phyloP scores from a whole-genome alignment of 805 yeast genomes.

The Kregervanrija delftensis region DNA sequence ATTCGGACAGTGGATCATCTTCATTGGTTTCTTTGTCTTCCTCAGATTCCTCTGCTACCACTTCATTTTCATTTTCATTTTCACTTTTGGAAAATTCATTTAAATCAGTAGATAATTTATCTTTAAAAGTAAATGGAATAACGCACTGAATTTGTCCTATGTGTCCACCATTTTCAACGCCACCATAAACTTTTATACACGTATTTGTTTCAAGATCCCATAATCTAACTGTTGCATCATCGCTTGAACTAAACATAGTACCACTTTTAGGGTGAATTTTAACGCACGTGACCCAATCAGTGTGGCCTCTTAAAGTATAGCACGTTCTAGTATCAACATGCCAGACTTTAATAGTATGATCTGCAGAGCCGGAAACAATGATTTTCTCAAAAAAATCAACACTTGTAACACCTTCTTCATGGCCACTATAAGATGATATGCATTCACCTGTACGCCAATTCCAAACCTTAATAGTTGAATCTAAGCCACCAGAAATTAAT shows the following conservation, averaged over 20 bases:
- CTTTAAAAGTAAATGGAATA: conserved; percentile 73
- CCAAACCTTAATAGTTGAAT: conserved; percentile 91
- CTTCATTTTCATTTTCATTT: conserved; percentile 7
- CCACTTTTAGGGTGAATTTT: conserved; percentile 74
- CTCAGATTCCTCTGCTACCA: conserved; percentile 17
- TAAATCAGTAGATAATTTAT: conserved; percentile 34
- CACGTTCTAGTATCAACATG: conserved; percentile 91
- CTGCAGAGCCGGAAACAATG: conserved; percentile 92
- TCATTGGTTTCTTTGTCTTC: conserved; percentile 17
- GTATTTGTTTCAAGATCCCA: conserved; percentile 85
- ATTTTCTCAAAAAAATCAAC: conserved; percentile 76
- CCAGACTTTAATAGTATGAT: conserved; percentile 90
- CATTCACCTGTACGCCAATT: conserved; percentile 92
- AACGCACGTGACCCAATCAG: conserved; percentile 87
- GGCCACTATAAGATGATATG: conserved; percentile 89
- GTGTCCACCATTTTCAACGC: conserved; percentile 70
- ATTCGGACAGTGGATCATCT: conserved; percentile 15
- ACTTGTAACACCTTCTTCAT: conserved; percentile 75
- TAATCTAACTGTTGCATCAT: conserved; percentile 87
- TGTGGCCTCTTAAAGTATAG: conserved; percentile 87
- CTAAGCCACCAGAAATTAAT: conserved; percentile 87
- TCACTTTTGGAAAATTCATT: conserved; percentile 8
- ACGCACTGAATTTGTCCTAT: conserved; percentile 93
- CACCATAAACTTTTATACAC: conserved; percentile 76
- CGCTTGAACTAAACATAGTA: conserved; percentile 81